A percentile compares a stretch with the other conserved stretches of the same genome.
phyloP scores from a whole-genome alignment of 768 basidiomycete genomes.

The Boletus subparvulus region DNA sequence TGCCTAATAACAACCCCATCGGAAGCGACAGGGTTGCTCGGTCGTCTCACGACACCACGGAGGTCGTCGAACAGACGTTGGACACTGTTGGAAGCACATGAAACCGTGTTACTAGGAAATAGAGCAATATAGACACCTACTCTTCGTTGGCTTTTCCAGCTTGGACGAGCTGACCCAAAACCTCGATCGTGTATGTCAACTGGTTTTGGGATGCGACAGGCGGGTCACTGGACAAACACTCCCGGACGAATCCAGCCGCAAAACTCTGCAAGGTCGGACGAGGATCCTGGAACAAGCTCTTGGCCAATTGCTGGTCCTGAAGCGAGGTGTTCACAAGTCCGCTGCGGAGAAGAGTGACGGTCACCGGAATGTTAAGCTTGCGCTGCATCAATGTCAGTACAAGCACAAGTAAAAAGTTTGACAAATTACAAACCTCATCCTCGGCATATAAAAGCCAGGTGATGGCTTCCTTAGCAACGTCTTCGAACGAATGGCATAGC shows the following conservation, averaged over 20 bases:
- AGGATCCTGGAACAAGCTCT: conserved; percentile 76
- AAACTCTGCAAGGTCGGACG: conserved; percentile 78
- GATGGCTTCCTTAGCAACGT: conserved; percentile 94
- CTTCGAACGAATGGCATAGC: conserved; percentile 83
- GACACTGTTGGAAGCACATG: conserved; percentile 45
- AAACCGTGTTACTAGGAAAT: not conserved
- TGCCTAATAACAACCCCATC: conserved; percentile 42
- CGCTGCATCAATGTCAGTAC: conserved; percentile 50
- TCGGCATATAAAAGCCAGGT: conserved; percentile 96
- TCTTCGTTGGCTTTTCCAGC: conserved; percentile 81
- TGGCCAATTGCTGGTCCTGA: conserved; percentile 89
- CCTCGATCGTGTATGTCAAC: conserved; percentile 77
- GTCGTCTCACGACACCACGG: conserved; percentile 56
- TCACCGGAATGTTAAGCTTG: conserved; percentile 95
- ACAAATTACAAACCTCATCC: conserved; percentile 69
- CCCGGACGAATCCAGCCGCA: conserved; percentile 78
- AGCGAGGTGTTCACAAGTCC: conserved; percentile 74
- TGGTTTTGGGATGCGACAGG: conserved; percentile 79
- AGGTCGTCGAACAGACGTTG: conserved; percentile 79
- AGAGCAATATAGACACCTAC: conserved; percentile 46
- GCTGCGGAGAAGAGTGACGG: conserved; percentile 81
- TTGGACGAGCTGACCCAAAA: conserved; percentile 71
- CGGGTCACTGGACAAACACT: conserved; percentile 79
- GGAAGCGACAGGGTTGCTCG: conserved; percentile 38
- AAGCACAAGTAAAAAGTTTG: not conserved